Evolutionary conservation across 208 protist species (phyloP).

Genomic region (Leishmania gerbilli): DNA sequence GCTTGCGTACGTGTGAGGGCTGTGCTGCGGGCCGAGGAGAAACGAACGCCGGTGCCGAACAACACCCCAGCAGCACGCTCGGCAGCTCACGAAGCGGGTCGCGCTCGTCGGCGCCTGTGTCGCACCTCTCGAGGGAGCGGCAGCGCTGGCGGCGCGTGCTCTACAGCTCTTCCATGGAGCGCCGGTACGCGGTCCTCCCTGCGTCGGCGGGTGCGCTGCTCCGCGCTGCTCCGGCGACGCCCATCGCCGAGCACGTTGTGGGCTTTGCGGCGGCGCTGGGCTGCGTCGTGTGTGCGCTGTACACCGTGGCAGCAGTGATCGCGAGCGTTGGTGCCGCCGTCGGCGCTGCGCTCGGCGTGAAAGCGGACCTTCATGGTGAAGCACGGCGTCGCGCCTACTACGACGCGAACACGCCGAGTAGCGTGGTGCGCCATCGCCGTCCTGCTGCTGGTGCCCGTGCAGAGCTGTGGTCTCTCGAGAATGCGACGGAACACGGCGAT

Average conservation of each 20-base stretch:
- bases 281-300: slow-evolving; percentile 28
- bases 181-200: slow-evolving; percentile 44
- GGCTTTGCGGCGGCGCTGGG: slow-evolving; percentile 32
- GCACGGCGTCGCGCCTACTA: slow-evolving; percentile 44
- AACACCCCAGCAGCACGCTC: background rate
- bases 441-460: background rate
- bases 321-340: slow-evolving; percentile 27
- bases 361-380: slow-evolving; percentile 19
- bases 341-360: slow-evolving; percentile 36
- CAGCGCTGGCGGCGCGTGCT: slow-evolving; percentile 7
- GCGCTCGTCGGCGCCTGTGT: background rate
- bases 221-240: slow-evolving; percentile 53
- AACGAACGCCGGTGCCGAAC: background rate
- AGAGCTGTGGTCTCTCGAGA: background rate
- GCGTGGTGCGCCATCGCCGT: slow-evolving; percentile 15
- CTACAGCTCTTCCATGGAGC: slow-evolving; percentile 28
- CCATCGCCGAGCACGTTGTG: slow-evolving; percentile 35
- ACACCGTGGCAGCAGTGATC: slow-evolving; percentile 44
- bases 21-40: background rate
- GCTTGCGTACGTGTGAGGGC: background rate
- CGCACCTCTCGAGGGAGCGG: background rate
- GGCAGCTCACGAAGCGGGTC: background rate
- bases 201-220: slow-evolving; percentile 48
- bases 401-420: slow-evolving; percentile 23
- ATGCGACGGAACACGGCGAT: background rate